Evolutionary conservation across 2,329 filamentous ascomycete species (phyloP), one percentile per base, ranked within the genome.

Genomic region (Cordyceps pruinosa): DNA sequence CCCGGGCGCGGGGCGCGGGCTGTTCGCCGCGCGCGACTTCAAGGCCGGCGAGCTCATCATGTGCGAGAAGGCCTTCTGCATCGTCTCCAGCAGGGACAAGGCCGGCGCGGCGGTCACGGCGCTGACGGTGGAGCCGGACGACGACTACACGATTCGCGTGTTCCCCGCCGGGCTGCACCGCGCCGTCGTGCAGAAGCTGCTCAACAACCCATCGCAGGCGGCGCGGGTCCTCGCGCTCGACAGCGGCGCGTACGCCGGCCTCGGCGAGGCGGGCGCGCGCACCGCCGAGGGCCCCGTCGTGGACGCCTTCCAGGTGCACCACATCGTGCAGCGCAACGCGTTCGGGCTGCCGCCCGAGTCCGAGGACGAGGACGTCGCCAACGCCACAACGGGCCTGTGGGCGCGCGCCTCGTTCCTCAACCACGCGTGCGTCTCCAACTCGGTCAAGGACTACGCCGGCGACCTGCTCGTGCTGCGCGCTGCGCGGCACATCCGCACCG

Each of bases 381-480:
- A 69, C 32, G 62, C 70, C 1, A 73, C 70, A 46, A 66, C 69
- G 0, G 74, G 73, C 2, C 61, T 77, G 26, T 77, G 73, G 73
- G 62, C 68, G 1, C 61, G 66, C 5, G 69, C 72, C 4, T 70
- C 73, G 0, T 73, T 73, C 57, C 70, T 74, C 58, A 77, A 77
- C 47, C 74, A 77, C 58, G 73, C 72, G 0, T 77, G 74, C 56
- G 49, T 68, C 1, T 53, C 68, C 32, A 77, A 75, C 57, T 58
- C 63, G 0, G 65, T 64, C 44, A 72, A 70, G 28, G 65, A 70
- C 2, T 74, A 69, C 47, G 63, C 74, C 6, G 75, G 75, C 23
- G 75, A 74, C 58, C 55, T 74, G 4, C 67, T 74, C 53, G 61
- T 76, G 4, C 55, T 77, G 9, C 72, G 71, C 5, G 71, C 74